These are phyloP conservation scores for Pisolithus microcarpus DNA, from an alignment of 768 basidiomycete genomes.

Conservation along the genomic window DNA sequence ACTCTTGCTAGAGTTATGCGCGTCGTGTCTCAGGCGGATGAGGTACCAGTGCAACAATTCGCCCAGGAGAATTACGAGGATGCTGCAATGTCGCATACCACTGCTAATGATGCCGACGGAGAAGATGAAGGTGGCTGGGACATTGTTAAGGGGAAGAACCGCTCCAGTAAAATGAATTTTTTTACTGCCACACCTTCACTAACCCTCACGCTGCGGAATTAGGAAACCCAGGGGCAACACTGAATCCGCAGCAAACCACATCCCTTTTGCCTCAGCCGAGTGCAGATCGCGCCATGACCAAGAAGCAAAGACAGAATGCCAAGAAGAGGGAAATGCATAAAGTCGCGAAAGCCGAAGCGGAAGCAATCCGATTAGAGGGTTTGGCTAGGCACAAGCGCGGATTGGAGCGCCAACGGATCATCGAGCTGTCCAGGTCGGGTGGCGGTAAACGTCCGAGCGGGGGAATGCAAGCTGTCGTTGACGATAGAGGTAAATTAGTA, in stretches of 20 bases:
- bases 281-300: slow-evolving; percentile 42
- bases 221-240: slow-evolving; percentile 14
- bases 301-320: slow-evolving; percentile 66
- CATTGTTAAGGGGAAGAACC: slow-evolving; percentile 54
- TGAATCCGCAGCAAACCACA: slow-evolving; percentile 5
- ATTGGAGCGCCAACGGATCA: slow-evolving; percentile 47
- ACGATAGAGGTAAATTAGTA: slow-evolving; percentile 49
- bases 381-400: slow-evolving; percentile 57
- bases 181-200: neutral
- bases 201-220: slow-evolving; percentile 1
- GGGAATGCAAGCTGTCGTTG: slow-evolving; percentile 57
- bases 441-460: slow-evolving; percentile 34
- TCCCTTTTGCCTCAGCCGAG: slow-evolving; percentile 20
- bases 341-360: slow-evolving; percentile 47
- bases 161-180: slow-evolving; percentile 30
- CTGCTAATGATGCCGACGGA: slow-evolving; percentile 53
- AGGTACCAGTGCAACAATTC: slow-evolving; percentile 56
- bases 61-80: slow-evolving; percentile 79
- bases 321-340: slow-evolving; percentile 52
- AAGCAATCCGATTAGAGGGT: slow-evolving; percentile 41
- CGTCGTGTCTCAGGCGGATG: slow-evolving; percentile 48
- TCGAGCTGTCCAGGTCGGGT: slow-evolving; percentile 32
- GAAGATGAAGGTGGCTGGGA: slow-evolving; percentile 77
- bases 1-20: slow-evolving; percentile 62
- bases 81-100: slow-evolving; percentile 33